Evolutionary conservation across 441 rosid genomes (phyloP).

Genomic region (Dalechampia spathulata): DNA sequence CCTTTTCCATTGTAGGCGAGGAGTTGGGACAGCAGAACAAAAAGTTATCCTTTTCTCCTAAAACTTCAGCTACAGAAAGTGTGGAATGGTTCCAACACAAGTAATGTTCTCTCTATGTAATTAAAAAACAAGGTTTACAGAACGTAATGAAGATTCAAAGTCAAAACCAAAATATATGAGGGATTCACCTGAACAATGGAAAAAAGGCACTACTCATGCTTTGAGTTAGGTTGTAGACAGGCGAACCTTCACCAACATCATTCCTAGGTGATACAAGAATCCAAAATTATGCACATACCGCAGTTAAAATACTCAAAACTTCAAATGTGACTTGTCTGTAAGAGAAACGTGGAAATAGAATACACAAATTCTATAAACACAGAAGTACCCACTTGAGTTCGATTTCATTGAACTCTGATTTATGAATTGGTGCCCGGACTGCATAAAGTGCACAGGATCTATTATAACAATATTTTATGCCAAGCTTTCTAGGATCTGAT

Average conservation of each 20-base stretch:
- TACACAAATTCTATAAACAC: not conserved
- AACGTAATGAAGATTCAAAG: not conserved
- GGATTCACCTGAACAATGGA: conserved; percentile 76
- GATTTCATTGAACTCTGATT: conserved; percentile 25
- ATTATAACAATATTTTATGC: conserved; percentile 81
- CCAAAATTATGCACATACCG: conserved; percentile 5
- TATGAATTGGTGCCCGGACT: conserved; percentile 28
- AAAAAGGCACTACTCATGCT: conserved; percentile 67
- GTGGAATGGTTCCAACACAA: too few relatives aligned
- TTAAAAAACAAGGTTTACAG: not conserved
- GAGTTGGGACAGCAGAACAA: too few relatives aligned
- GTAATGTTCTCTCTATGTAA: not conserved
- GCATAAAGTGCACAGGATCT: conserved; percentile 80
- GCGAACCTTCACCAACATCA: conserved; percentile 32
- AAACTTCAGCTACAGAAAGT: too few relatives aligned
- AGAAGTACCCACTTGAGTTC: conserved; percentile 46
- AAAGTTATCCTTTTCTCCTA: too few relatives aligned
- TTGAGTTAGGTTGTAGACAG: conserved; percentile 46
- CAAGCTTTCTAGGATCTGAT: conserved; percentile 71
- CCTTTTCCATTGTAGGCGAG: too few relatives aligned
- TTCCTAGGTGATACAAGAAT: conserved; percentile 32
- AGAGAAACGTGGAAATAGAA: not conserved
- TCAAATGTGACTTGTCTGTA: not conserved
- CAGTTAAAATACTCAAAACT: not conserved
- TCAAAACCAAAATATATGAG: not conserved